Evolutionary conservation across 2,329 filamentous ascomycete species (phyloP), one percentile per base, ranked within the genome.

Genomic region (Monosporascus sp.): DNA sequence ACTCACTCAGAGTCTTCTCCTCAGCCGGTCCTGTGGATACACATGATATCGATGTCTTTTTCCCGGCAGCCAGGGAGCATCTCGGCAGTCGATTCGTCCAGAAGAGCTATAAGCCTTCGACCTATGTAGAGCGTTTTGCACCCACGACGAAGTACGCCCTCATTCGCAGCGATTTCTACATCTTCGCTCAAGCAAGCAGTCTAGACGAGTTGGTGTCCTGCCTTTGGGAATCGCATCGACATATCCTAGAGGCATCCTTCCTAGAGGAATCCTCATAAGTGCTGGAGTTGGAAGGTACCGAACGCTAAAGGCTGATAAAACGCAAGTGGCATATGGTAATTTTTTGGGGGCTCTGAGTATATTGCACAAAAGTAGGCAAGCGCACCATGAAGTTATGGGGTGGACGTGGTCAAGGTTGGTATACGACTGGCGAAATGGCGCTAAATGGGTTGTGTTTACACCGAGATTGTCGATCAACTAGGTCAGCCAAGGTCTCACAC

Each of bases 101-200:
- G 19, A 46, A 49, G 4, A 41, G 51, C 20, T 63, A 63, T 24
- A 51, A 37, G 17, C 37, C 47, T 7, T 57, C 56, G 11, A 59
- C 58, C 38, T 52, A 60, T 35, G 20, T 58, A 8, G 53, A 51
- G 37, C 57, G 60, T 14, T 56, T 65, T 14, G 48, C 20, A 5
- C 20, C 47, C 37, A 19, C 24, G 26, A 59, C 59, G 2, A 63
- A 52, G 37, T 65, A 60, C 47, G 57, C 50, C 24, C 49, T 65
- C n/a, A 47, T 60, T 2, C 61, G 63, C 2, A 41, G 57, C 5
- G 63, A 65, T 37, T 60, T 64, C 41, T 61, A 59, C 44, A 54
- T 52, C 2, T 64, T 60, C 49, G 55, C 59, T n/a, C 54, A 61
- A n/a, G 58, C 60, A 11, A 56, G 55, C 9, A 50, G 53, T 44